phyloP scores from a whole-genome alignment of 768 basidiomycete species.

The Coprinellus micaceus region DNA sequence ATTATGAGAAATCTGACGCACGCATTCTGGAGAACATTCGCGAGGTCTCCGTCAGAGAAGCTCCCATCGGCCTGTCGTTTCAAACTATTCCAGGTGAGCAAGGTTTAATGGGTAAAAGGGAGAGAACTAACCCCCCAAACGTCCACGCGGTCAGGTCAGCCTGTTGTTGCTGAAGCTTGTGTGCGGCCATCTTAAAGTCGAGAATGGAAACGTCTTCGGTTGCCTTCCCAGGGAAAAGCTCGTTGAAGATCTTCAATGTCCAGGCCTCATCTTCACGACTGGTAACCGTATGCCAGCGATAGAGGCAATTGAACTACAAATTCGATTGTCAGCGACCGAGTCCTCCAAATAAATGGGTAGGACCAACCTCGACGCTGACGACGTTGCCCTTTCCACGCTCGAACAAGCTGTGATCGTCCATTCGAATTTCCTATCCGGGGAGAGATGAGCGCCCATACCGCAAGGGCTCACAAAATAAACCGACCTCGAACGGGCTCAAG shows the following conservation, averaged over 20 bases:
- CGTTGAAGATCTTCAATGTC: slow-evolving; percentile 46
- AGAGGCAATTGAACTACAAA: slow-evolving; percentile 75
- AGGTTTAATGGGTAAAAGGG: not conserved
- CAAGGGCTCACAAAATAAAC: slow-evolving; percentile 14
- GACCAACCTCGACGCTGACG: slow-evolving; percentile 71
- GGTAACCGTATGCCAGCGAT: slow-evolving; percentile 82
- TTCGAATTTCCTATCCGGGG: slow-evolving; percentile 56
- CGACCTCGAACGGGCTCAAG: slow-evolving; percentile 66
- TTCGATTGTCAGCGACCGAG: not conserved
- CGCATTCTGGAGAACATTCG: slow-evolving; percentile 64
- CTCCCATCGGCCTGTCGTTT: slow-evolving; percentile 53
- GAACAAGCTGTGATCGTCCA: slow-evolving; percentile 58
- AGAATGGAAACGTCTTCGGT: slow-evolving; percentile 40
- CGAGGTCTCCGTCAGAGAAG: slow-evolving; percentile 72
- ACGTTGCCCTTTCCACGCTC: slow-evolving; percentile 80
- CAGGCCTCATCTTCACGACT: slow-evolving; percentile 69
- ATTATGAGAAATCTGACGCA: slow-evolving; percentile 30
- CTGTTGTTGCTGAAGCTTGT: slow-evolving; percentile 35
- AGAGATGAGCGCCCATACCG: not conserved
- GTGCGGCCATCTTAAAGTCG: slow-evolving; percentile 51
- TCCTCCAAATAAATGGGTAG: not conserved
- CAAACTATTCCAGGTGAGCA: slow-evolving; percentile 37
- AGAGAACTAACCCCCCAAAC: slow-evolving; percentile 51
- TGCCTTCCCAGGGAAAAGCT: slow-evolving; percentile 51
- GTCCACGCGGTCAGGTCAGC: slow-evolving; percentile 61